Conservation (phyloP, 441 rosid genomes). For the Bruguiera hainesii region DNA sequence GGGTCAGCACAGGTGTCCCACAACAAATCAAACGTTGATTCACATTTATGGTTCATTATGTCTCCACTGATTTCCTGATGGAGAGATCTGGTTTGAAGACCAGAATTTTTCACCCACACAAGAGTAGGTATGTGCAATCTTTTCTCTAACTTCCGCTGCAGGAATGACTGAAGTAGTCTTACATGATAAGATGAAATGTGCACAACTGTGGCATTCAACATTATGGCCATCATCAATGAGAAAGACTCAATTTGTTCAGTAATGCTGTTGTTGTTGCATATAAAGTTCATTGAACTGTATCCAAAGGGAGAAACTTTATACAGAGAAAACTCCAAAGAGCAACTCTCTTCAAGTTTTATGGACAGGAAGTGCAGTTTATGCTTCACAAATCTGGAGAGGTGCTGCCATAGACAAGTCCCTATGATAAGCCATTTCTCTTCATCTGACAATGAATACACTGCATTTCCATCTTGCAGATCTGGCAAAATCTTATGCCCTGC, state of each 20-base stretch:
- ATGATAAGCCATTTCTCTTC: slow-evolving; percentile 73
- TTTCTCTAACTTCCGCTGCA: slow-evolving; percentile 57
- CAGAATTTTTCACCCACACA: slow-evolving; percentile 60
- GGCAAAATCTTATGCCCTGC: slow-evolving; percentile 21
- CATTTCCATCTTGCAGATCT: slow-evolving; percentile 34
- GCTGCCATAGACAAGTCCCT: slow-evolving; percentile 79
- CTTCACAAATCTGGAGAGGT: slow-evolving; percentile 56
- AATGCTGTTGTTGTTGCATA: slow-evolving; percentile 34
- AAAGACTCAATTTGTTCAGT: slow-evolving; percentile 38
- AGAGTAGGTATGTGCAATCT: slow-evolving; percentile 47
- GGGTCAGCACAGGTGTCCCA: slow-evolving; percentile 77
- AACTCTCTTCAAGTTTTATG: slow-evolving; percentile 37
- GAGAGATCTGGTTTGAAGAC: slow-evolving; percentile 32
- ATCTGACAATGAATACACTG: slow-evolving; percentile 50
- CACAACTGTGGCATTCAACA: slow-evolving; percentile 41
- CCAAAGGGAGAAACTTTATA: slow-evolving; percentile 31
- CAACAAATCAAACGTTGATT: slow-evolving; percentile 43
- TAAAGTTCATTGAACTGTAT: slow-evolving; percentile 29
- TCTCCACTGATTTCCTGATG: slow-evolving; percentile 37
- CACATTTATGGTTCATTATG: slow-evolving; percentile 35
- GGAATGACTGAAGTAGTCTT: slow-evolving; percentile 45
- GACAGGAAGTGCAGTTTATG: slow-evolving; percentile 50
- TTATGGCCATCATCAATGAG: slow-evolving; percentile 44
- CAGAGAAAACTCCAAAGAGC: slow-evolving; percentile 32
- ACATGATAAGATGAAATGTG: slow-evolving; percentile 75